Evolutionary conservation across 2,329 filamentous ascomycete species (phyloP).

Genomic region (Sporothrix dimorphospora): DNA sequence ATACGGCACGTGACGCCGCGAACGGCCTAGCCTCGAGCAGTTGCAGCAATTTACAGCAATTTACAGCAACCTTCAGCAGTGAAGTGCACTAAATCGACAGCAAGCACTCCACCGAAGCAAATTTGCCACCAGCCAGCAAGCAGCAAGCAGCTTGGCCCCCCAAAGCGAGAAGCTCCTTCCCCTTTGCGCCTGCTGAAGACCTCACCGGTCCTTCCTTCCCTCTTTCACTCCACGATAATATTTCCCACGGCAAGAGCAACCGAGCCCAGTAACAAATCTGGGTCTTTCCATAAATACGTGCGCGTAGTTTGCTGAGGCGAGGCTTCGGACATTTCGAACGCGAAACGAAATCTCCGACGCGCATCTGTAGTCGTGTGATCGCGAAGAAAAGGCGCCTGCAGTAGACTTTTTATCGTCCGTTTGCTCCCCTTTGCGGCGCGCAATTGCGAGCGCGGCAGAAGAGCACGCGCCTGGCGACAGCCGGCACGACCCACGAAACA

Average conservation of each 20-base stretch:
- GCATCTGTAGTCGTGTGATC: constrained; percentile 22
- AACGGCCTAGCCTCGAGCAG: neutral
- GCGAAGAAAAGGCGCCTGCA: neutral
- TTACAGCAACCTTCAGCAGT: neutral
- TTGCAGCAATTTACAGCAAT: neutral
- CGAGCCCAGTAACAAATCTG: neutral
- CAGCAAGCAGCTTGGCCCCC: neutral
- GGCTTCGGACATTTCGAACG: constrained; percentile 2
- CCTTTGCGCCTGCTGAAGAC: neutral
- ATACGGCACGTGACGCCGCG: neutral
- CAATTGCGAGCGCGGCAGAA: neutral
- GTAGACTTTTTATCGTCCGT: neutral
- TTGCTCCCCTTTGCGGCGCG: constrained; percentile 11
- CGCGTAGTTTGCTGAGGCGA: constrained; percentile 8
- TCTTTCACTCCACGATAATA: neutral
- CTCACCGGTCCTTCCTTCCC: neutral
- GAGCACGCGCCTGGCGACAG: neutral
- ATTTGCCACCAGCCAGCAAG: neutral
- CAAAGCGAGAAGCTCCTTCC: constrained; percentile 3
- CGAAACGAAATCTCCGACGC: neutral
- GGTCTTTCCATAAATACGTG: constrained; percentile 1
- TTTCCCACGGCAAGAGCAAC: constrained; percentile 12
- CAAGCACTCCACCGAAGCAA: neutral
- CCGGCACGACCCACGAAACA: neutral
- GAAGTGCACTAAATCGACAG: neutral